These are phyloP conservation scores for Holtermannia corniformis DNA, from an alignment of 768 basidiomycete genomes.

Conservation along the genomic window DNA sequence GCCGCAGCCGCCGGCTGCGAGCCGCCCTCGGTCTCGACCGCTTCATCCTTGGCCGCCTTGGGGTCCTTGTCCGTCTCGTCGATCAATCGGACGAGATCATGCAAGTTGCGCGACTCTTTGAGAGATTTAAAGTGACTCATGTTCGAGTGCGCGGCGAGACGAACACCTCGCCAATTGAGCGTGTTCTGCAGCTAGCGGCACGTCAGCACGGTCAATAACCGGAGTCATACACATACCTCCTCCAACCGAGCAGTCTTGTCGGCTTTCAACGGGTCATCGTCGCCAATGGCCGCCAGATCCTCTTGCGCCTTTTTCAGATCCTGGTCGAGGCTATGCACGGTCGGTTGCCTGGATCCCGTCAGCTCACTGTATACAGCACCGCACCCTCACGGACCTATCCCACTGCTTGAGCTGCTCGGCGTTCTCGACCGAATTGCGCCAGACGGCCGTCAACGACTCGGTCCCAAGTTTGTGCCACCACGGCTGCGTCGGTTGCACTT, in stretches of 20 bases:
- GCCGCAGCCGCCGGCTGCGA: neutral
- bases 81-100: neutral
- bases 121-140: neutral
- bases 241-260: conserved; percentile 11
- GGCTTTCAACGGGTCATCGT: conserved; percentile 26
- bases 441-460: conserved; percentile 19
- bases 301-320: conserved; percentile 17
- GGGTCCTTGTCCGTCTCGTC: neutral
- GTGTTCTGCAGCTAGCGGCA: neutral
- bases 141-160: neutral
- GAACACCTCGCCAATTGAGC: neutral
- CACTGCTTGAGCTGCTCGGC: conserved; percentile 29
- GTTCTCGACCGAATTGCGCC: conserved; percentile 22
- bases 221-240: conserved; percentile 13
- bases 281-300: conserved; percentile 17
- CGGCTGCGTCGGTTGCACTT: conserved; percentile 12
- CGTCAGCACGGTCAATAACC: neutral
- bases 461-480: conserved; percentile 26
- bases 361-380: neutral
- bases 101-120: neutral
- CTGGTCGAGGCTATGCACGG: conserved; percentile 13
- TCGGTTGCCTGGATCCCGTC: conserved; percentile 9
- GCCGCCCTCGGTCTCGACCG: neutral
- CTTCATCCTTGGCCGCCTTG: neutral
- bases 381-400: conserved; percentile 15